Percentiles rank a stretch among this genome's conserved stretches.
phyloP scores from a whole-genome alignment of 352 stramenopile genomes.

The Globisporangium alternatum region DNA sequence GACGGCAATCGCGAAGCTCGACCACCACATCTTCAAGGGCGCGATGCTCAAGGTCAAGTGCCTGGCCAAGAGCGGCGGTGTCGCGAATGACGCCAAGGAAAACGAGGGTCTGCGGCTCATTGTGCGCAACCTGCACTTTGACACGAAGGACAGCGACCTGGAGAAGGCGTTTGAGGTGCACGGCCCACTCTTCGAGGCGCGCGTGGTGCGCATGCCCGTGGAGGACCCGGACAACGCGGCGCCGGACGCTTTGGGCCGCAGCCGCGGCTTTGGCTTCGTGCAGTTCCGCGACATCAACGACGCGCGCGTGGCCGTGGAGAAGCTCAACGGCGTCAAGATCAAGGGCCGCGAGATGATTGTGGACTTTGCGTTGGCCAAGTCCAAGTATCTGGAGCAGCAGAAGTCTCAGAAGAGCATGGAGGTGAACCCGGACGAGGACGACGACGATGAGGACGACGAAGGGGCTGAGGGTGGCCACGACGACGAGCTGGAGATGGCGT shows the following conservation, averaged over 20 bases:
- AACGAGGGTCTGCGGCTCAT: constrained; percentile 72
- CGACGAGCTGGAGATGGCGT: constrained; percentile 50
- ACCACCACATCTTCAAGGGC: constrained; percentile 84
- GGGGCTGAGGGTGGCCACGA: constrained; percentile 33
- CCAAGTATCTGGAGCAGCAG: constrained; percentile 75
- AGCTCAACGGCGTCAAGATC: constrained; percentile 73
- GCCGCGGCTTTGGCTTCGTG: constrained; percentile 82
- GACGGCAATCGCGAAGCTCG: constrained; percentile 64
- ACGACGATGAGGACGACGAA: constrained; percentile 43
- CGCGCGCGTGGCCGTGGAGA: constrained; percentile 58
- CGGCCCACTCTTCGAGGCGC: constrained; percentile 65
- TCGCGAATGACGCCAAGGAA: constrained; percentile 30
- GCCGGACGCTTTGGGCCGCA: constrained; percentile 48
- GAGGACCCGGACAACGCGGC: constrained; percentile 36
- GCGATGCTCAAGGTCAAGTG: constrained; percentile 60
- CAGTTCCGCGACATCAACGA: constrained; percentile 70
- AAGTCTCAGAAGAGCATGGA: constrained; percentile 35
- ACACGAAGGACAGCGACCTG: constrained; percentile 71
- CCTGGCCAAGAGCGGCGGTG: constrained; percentile 26
- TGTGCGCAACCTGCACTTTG: constrained; percentile 81
- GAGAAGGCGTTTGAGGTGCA: constrained; percentile 66
- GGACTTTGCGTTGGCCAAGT: constrained; percentile 80
- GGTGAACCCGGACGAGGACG: constrained; percentile 25
- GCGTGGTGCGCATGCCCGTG: constrained; percentile 72
- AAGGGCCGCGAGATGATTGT: constrained; percentile 86